phyloP scores from a whole-genome alignment of 2,329 filamentous ascomycete species.

The Colletotrichum liaoningense region DNA sequence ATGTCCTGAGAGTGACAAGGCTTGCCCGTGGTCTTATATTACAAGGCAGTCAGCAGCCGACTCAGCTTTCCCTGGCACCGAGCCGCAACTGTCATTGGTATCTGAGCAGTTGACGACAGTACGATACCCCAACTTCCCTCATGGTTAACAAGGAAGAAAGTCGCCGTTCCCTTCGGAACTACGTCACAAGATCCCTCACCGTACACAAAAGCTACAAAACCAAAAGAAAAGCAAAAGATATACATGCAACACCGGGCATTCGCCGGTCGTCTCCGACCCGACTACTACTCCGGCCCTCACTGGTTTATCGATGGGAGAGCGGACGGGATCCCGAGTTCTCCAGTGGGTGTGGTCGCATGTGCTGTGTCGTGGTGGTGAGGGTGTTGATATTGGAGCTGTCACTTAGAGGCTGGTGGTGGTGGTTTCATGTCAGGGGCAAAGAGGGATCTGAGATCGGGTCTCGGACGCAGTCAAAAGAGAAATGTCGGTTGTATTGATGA shows the following conservation, averaged over 20 bases:
- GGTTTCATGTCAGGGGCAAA: too few relatives aligned
- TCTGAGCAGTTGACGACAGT: not conserved
- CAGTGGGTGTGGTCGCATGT: conserved; percentile 6
- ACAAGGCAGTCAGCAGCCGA: too few relatives aligned
- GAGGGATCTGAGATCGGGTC: too few relatives aligned
- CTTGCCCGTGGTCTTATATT: too few relatives aligned
- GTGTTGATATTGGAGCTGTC: not conserved
- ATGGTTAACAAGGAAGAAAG: not conserved
- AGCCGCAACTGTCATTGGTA: too few relatives aligned
- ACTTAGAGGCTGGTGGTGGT: not conserved
- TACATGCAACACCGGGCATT: not conserved
- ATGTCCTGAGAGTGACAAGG: too few relatives aligned
- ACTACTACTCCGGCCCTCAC: conserved; percentile 10
- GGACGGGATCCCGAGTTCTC: conserved; percentile 15
- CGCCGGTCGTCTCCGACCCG: conserved; percentile 9
- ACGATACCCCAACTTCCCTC: not conserved
- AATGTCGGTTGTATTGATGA: not conserved
- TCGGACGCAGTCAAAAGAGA: too few relatives aligned
- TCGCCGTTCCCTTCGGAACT: not conserved
- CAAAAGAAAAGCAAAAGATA: not conserved
- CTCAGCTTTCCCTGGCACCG: too few relatives aligned
- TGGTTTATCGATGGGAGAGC: conserved; percentile 12
- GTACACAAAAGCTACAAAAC: not conserved
- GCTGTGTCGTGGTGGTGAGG: not conserved
- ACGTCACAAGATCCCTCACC: not conserved